Evolutionary conservation across 2,329 filamentous ascomycete genomes (phyloP).

Genomic region (Gaeumannomyces sp.): DNA sequence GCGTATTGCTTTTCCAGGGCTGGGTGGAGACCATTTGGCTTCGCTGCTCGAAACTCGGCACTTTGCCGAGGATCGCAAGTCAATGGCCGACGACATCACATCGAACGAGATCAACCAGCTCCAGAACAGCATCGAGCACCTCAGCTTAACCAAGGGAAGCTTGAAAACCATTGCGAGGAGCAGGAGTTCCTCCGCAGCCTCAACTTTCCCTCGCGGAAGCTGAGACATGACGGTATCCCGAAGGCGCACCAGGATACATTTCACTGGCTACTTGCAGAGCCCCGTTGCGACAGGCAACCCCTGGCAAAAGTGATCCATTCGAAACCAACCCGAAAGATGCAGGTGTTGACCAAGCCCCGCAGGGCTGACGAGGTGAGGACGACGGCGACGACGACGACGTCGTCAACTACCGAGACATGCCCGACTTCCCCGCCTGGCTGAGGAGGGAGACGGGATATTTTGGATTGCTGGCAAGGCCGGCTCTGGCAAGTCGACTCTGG

Average conservation of each 20-base stretch:
- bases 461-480: slow-evolving; percentile 11
- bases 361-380: too few relatives aligned
- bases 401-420: too few relatives aligned
- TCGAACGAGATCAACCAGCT: not conserved
- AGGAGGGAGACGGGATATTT: not conserved
- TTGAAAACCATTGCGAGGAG: not conserved
- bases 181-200: slow-evolving; percentile 5
- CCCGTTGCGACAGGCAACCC: not conserved
- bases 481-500: slow-evolving; percentile 9
- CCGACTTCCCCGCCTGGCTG: slow-evolving; percentile 3
- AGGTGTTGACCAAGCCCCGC: not conserved
- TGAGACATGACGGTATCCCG: not conserved
- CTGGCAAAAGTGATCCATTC: too few relatives aligned
- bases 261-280: slow-evolving; percentile 6
- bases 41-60: too few relatives aligned
- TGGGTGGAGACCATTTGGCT: too few relatives aligned
- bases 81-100: not conserved
- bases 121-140: not conserved
- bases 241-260: slow-evolving; percentile 8
- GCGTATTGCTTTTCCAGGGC: too few relatives aligned
- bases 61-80: too few relatives aligned
- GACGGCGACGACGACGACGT: too few relatives aligned
- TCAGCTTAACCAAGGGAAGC: not conserved
- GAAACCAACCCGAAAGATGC: too few relatives aligned
- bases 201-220: not conserved